Percentiles rank a stretch among this genome's conserved stretches.
Evolutionary conservation across 306 rosid genomes (phyloP).

Genomic region (Chamaecrista fasciculata): DNA sequence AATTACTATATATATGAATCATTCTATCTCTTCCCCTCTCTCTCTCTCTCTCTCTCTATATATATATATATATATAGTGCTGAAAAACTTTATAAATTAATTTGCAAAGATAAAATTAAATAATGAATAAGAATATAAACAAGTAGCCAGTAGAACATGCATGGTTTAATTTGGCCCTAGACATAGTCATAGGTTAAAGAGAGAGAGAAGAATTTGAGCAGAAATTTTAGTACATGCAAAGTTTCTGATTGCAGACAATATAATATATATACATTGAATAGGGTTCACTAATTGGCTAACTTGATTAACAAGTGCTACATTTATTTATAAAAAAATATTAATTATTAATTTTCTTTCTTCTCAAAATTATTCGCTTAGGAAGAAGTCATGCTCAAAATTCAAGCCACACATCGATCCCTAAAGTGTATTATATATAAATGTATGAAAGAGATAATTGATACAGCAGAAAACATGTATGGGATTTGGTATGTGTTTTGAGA

Average conservation of each 20-base stretch:
- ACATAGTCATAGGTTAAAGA: not conserved
- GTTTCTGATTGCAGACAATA: not conserved
- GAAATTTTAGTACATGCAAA: not conserved
- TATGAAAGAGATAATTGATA: not conserved
- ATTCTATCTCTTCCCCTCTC: too few species aligned
- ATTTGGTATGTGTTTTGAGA: constrained; percentile 15
- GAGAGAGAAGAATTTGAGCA: not conserved
- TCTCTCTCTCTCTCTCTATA: too few species aligned
- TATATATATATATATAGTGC: too few species aligned
- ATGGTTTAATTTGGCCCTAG: not conserved
- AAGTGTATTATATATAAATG: not conserved
- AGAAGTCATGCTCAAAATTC: not conserved
- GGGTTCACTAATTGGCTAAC: not conserved
- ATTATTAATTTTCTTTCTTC: not conserved
- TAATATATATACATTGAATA: not conserved
- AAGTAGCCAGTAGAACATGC: not conserved
- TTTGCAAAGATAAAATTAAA: too few species aligned
- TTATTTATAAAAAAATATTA: not conserved
- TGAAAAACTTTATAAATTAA: too few species aligned
- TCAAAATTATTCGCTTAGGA: not conserved
- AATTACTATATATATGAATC: too few species aligned
- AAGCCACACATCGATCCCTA: not conserved
- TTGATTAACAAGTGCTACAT: not conserved
- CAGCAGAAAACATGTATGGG: constrained; percentile 24
- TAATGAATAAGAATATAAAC: too few species aligned